Evolutionary conservation across 2,329 filamentous ascomycete genomes (phyloP), one percentile per base, ranked within the genome.

Genomic region (Tolypocladium cylindrosporum): DNA sequence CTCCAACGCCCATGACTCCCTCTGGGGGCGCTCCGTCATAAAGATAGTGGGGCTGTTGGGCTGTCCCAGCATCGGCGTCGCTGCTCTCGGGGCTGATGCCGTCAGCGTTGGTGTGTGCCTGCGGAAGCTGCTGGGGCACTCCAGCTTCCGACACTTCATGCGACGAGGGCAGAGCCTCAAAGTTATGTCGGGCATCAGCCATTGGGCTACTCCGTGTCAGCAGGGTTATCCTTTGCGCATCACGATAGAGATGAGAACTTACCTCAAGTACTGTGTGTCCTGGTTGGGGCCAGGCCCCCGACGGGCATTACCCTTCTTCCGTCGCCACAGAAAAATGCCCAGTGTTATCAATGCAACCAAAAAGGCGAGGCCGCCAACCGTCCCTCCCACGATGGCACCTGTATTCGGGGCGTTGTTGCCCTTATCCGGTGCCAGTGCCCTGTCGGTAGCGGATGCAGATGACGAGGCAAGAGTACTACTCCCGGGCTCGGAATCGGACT

Each of bases 371-470:
- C 78, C 79, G n/a, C 78, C 76, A 45, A 85, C 73, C 19, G 75
- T 75, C 14, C 79, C 81, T 34, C 82, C 82, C 3, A 84, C 74
- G 40, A 84, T 81, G 43, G 77, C 77, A 1, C 78, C 79, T 0
- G 74, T 76, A 53, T 66, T 65, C n/a, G 70, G 71, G 45, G 72
- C 64, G 42, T 66, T 60, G 50, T 64, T 64, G n/a, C 66, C 60
- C 9, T 64, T 63, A 43, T 66, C 65, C 2, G 71, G 69, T 4
- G 72, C 66, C 21, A 64, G 61, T 14, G 68, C 64, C 16, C 53
- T 55, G 27, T 55, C 55, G 6, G 62, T 64, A n/a, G 64, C 53
- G 14, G 63, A 64, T 6, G 63, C 57, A 55, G 9, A 58, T 54
- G 10, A 39, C 52, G n/a, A 58, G 57, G 34, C 54, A 57, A 10